Base-by-base conservation (phyloP, 768 basidiomycete genomes). In the Leccinum truebloodii region DNA sequence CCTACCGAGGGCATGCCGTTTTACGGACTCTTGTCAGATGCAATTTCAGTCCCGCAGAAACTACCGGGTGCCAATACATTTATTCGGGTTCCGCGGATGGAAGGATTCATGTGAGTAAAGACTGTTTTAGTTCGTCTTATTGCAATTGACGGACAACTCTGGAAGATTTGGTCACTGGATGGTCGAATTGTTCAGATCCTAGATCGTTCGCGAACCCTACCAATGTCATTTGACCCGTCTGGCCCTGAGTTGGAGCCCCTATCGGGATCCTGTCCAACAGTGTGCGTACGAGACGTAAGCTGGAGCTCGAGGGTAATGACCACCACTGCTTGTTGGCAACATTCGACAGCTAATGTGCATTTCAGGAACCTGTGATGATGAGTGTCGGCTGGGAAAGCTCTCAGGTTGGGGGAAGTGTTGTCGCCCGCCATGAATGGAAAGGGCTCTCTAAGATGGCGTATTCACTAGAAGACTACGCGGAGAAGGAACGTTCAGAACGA, bases 341-440 rank as follows among this genome's bases (percentile, higher is more conserved):
- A n/a, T 26, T 52, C 35, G 39, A 18, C 52, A 35, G 44, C 52
- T 63, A 20, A 63, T 63, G 24, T 16, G 7, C 22, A 39, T 39
- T 48, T 16, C 71, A 90, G 85, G 89, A 95, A 80, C 95, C 96
- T 41, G 87, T 90, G 22, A 71, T 99, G 52, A 90, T 99, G 87
- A 94, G 90, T 63, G 92, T 91, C 6, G 94, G 86, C 3, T 98
- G 97, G 96, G 87, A 89, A 48, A 81, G 77, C 41, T 77, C 78
- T 30, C 76, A 80, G 6, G 59, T 61, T 34, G 82, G 81, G 20
- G 86, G 88, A 13, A 94, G 93, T 39, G 81, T 86, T 48, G 84
- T 99, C 24, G 96, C 95, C 6, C 82, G 90, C 65, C 97, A 99
- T 66, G 93, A 98, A 75, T 99, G 95, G 93, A 97, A 95, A 75